Evolutionary conservation across 257 asterid genomes (phyloP).

Genomic region (Penstemon davidsonii): DNA sequence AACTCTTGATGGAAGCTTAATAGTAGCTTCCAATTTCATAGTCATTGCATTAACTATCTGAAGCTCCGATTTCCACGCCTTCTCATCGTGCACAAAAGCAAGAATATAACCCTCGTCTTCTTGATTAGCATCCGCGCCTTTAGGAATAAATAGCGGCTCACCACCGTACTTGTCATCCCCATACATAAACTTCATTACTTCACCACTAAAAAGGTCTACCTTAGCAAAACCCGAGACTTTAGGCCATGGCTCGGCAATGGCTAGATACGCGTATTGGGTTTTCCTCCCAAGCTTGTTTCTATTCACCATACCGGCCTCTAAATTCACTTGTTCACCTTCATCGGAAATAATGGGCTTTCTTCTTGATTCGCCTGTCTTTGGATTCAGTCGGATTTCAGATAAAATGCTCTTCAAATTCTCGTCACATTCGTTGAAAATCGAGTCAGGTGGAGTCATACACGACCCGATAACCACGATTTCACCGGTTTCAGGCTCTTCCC

Average conservation of each 20-base stretch:
- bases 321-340: constrained; percentile 10
- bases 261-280: constrained; percentile 17
- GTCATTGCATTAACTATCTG: constrained; percentile 22
- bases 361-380: constrained; percentile 13
- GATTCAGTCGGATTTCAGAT: constrained; percentile 20
- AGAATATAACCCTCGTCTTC: constrained; percentile 22
- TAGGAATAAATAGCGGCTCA: constrained; percentile 22
- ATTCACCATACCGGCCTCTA: constrained; percentile 29
- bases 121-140: background rate
- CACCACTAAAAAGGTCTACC: constrained; percentile 14
- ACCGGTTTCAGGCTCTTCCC: constrained; percentile 22
- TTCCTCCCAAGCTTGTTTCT: constrained; percentile 22
- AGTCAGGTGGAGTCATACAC: constrained; percentile 27
- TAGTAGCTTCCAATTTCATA: constrained; percentile 12
- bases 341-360: background rate
- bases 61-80: constrained; percentile 21
- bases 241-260: constrained; percentile 29
- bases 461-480: constrained; percentile 22
- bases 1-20: constrained; percentile 28
- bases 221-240: constrained; percentile 27
- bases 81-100: constrained; percentile 26
- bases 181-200: constrained; percentile 8
- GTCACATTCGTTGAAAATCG: constrained; percentile 24
- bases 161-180: constrained; percentile 23
- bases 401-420: constrained; percentile 12